Evolutionary conservation across 2,329 filamentous ascomycete genomes (phyloP).

Genomic region (Myrmaecium sp.): DNA sequence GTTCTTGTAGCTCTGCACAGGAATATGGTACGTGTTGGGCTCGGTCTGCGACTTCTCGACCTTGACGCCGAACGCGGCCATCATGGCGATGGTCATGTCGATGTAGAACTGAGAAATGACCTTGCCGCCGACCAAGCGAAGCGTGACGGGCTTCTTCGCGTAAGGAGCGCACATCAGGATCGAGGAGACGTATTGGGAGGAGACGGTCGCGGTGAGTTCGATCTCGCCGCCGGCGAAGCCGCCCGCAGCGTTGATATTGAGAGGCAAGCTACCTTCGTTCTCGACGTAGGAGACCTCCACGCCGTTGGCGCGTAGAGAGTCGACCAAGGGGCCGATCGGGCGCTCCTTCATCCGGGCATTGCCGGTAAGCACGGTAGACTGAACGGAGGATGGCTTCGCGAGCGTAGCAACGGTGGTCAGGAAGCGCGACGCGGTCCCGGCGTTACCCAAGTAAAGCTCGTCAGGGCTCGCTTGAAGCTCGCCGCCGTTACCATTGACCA

Average conservation of each 20-base stretch:
- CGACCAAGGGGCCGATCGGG: conserved; percentile 83
- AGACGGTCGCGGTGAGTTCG: conserved; percentile 84
- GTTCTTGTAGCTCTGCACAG: conserved; percentile 66
- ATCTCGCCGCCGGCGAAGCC: conserved; percentile 58
- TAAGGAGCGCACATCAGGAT: conserved; percentile 95
- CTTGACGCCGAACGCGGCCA: conserved; percentile 74
- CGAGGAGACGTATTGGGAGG: conserved; percentile 97
- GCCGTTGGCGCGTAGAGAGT: conserved; percentile 74
- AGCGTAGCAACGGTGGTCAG: conserved; percentile 81
- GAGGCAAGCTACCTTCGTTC: conserved; percentile 64
- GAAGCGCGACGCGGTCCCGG: conserved; percentile 89
- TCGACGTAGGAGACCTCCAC: conserved; percentile 77
- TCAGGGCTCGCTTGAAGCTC: conserved; percentile 57
- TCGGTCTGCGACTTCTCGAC: conserved; percentile 64
- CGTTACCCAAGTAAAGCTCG: conserved; percentile 85
- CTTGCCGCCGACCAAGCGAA: conserved; percentile 86
- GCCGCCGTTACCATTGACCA: conserved; percentile 84
- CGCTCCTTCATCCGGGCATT: conserved; percentile 93
- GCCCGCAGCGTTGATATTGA: conserved; percentile 53
- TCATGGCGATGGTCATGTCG: conserved; percentile 98
- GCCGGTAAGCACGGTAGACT: conserved; percentile 69
- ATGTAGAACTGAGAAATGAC: conserved; percentile 96
- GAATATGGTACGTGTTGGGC: conserved; percentile 85
- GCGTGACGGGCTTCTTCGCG: conserved; percentile 80
- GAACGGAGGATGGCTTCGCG: conserved; percentile 46